phyloP scores from a whole-genome alignment of 768 basidiomycete genomes.

The Austroboletus festivus region DNA sequence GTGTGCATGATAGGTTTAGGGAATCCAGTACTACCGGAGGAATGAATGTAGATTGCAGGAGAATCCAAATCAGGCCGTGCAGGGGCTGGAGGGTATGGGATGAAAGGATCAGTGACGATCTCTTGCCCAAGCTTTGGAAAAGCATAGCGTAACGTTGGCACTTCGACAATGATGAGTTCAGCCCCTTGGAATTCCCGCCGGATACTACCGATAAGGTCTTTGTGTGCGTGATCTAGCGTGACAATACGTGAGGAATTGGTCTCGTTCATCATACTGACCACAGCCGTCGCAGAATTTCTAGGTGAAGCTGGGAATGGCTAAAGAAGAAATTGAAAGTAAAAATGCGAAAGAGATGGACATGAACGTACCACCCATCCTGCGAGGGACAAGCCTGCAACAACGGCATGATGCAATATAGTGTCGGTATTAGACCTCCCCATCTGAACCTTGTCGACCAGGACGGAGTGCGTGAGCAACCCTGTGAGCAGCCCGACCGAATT shows the following conservation, averaged over 20 bases:
- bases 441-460: slow-evolving; percentile 28
- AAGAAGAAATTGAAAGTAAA: slow-evolving; percentile 19
- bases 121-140: slow-evolving; percentile 43
- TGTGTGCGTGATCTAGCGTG: slow-evolving; percentile 20
- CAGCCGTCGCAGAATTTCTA: slow-evolving; percentile 43
- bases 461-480: slow-evolving; percentile 39
- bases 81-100: slow-evolving; percentile 12
- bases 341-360: slow-evolving; percentile 14
- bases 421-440: slow-evolving; percentile 28
- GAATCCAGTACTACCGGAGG: slow-evolving; percentile 50
- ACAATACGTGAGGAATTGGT: slow-evolving; percentile 19
- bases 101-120: slow-evolving; percentile 13
- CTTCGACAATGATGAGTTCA: slow-evolving; percentile 12
- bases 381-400: slow-evolving; percentile 34
- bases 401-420: slow-evolving; percentile 33
- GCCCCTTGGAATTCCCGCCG: not conserved
- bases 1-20: slow-evolving; percentile 44
- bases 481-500: slow-evolving; percentile 30
- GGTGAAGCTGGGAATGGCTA: slow-evolving; percentile 38
- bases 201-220: slow-evolving; percentile 11
- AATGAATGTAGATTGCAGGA: slow-evolving; percentile 45
- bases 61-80: slow-evolving; percentile 29
- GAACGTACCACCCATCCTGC: slow-evolving; percentile 38
- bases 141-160: slow-evolving; percentile 23
- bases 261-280: slow-evolving; percentile 23